Base-by-base conservation (phyloP, 371 early-diverging fungal genomes). In the Choanephora cucurbitarum region DNA sequence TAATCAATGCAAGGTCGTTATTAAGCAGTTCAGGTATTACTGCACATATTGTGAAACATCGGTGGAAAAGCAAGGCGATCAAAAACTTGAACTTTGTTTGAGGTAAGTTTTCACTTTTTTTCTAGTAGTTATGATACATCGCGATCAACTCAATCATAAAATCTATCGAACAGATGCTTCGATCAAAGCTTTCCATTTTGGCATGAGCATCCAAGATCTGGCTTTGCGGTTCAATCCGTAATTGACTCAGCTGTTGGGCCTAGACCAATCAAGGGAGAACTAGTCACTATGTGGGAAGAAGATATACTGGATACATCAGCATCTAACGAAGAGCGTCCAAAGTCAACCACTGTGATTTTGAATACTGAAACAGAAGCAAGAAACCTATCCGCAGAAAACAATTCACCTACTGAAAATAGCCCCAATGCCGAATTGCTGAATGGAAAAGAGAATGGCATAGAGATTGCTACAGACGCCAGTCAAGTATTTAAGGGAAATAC, bases 11-110 rank as follows among this genome's bases (percentile, higher is more conserved):
- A 73, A 68, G 39, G 60, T 79, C 3, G 71, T 81, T 15, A 86
- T 88, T 53, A 69, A 78, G 28, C 80, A 85, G 13, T 81, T 79
- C 59, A 71, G 93, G 17, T 92, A 91, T 60, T 94, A 88, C 57
- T 95, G 95, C 66, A 88, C 84, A 6, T 84, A 85, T 52, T 95
- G 95, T 59, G 94, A 95, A 60, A 76, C 71, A 3, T 84, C 90
- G 0, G 75, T 85, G 1, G 84, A 83, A 19, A 81, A 83, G 0
- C 62, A 74, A 23, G 80, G 83, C 48, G 81, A 82, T 44, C 68
- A 79, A 44, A 87, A 87, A 60, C 91, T 87, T 57, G 90, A 91
- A 24, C 75, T 91, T 14, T 92, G 91, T 47, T 46, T 81, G 15
- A 60, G 70, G 82, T 82, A 45, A 37, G 24, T 3, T 47, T 28